Conservation (phyloP, 495 filamentous ascomycete genomes). For the Lentithecium fluviatile region DNA sequence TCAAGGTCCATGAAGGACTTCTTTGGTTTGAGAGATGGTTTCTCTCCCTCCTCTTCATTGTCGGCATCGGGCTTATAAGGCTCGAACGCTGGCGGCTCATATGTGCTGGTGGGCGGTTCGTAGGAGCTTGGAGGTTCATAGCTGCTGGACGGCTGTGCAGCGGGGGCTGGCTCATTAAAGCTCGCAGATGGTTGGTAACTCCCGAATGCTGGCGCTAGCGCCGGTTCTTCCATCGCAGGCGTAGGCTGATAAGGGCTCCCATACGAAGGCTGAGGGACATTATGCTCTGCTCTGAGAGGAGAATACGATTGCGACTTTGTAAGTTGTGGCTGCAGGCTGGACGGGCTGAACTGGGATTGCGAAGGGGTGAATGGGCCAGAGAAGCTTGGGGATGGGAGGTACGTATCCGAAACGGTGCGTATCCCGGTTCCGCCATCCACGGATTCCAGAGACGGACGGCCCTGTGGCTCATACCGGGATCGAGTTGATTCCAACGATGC, state of each 20-base stretch:
- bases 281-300: constrained; percentile 9
- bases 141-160: constrained; percentile 34
- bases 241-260: constrained; percentile 34
- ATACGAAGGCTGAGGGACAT: constrained; percentile 2
- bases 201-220: constrained; percentile 6
- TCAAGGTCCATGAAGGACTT: constrained; percentile 81
- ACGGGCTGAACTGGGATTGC: constrained; percentile 27
- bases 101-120: constrained; percentile 48
- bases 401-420: constrained; percentile 14
- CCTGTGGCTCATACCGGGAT: constrained; percentile 20
- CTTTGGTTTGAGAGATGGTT: constrained; percentile 57
- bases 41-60: constrained; percentile 41
- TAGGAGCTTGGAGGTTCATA: constrained; percentile 49
- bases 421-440: constrained; percentile 13
- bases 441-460: constrained; percentile 33
- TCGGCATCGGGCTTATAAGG: constrained; percentile 52
- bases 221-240: constrained; percentile 25
- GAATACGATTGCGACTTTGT: constrained; percentile 15
- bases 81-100: constrained; percentile 40
- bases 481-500: constrained; percentile 21
- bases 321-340: constrained; percentile 4
- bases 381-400: constrained; percentile 23
- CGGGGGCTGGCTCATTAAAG: constrained; percentile 44
- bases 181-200: constrained; percentile 30
- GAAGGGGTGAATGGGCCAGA: constrained; percentile 27